Evolutionary conservation across 306 rosid genomes (phyloP).

Genomic region (Ochetophila trinervis): DNA sequence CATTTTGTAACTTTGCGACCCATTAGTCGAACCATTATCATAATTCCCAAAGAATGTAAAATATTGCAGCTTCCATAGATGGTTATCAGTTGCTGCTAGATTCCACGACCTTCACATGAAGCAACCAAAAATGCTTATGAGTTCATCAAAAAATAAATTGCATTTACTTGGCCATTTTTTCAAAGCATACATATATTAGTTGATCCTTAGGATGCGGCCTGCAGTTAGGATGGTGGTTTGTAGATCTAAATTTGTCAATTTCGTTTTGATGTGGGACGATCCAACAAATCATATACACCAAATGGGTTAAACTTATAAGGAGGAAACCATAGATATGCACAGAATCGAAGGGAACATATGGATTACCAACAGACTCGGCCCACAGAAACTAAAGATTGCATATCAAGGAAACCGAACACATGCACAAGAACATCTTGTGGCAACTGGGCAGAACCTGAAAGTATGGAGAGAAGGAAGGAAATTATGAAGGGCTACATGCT

Average conservation of each 20-base stretch:
- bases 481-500: not conserved
- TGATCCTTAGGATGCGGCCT: not conserved
- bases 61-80: slow-evolving; percentile 66
- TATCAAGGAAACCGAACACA: slow-evolving; percentile 65
- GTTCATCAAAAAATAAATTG: slow-evolving; percentile 11
- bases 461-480: not conserved
- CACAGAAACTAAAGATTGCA: slow-evolving; percentile 57
- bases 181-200: not conserved
- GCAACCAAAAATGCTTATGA: slow-evolving; percentile 24
- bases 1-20: slow-evolving; percentile 8
- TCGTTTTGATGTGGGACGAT: not conserved
- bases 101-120: slow-evolving; percentile 75
- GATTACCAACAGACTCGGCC: slow-evolving; percentile 66
- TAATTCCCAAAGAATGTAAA: slow-evolving; percentile 36
- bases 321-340: slow-evolving; percentile 9
- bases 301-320: not conserved
- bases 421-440: slow-evolving; percentile 70
- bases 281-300: not conserved
- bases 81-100: slow-evolving; percentile 66
- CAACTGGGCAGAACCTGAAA: slow-evolving; percentile 52
- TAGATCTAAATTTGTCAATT: not conserved
- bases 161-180: not conserved
- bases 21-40: slow-evolving; percentile 20
- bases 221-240: not conserved
- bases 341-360: slow-evolving; percentile 13